Base-by-base conservation (phyloP, 352 stramenopile species). In the Phytophthora niederhauseri region DNA sequence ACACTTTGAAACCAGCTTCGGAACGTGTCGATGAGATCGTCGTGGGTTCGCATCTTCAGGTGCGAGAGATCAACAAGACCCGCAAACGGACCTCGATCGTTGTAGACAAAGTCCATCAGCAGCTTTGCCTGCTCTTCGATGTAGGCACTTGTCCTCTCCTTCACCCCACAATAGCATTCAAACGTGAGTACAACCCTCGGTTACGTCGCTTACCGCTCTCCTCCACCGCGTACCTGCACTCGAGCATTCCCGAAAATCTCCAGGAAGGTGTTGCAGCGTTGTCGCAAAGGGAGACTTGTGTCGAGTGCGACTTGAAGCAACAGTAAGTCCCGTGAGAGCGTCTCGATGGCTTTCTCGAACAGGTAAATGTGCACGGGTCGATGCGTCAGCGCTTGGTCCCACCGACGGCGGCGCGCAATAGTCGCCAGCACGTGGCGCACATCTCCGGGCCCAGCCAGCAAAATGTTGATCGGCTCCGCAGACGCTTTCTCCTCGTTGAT, bases 211-310 rank as follows among this genome's bases (percentile, higher is more conserved):
- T 28, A 17, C 5, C 20, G 14, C 17, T 50, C 28, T 56, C 19
- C 45, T 20, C 6, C 49, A 38, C 15, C 7, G 63, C 55, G 9
- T 59, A 85, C 82, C 72, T 98, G 93, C 19, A 99, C 75, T 4
- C 92, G 74, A 15, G 81, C 69, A 65, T 98, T 99, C 8, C 96
- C 95, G 81, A 97, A 98, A 7, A 98, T 84, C 68, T 99, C 95
- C 41, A 99, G 79, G 58, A 97, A 98, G 22, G 82, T 66, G 54
- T 92, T 97, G 68, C 85, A 93, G 6, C 93, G 85, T 70, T 98
- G 90, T 36, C 91, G 85, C 26, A 99, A 72, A 0, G 96, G 94
- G 26, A 98, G 34, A 61, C 95, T 67, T 74, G 79, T 93, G 70
- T 99, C 93, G 20, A 90, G 72, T 5, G 92, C 81, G 50, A 98